Evolutionary conservation across 2,329 filamentous ascomycete species (phyloP).

Genomic region (Cadophora luteo-olivacea): DNA sequence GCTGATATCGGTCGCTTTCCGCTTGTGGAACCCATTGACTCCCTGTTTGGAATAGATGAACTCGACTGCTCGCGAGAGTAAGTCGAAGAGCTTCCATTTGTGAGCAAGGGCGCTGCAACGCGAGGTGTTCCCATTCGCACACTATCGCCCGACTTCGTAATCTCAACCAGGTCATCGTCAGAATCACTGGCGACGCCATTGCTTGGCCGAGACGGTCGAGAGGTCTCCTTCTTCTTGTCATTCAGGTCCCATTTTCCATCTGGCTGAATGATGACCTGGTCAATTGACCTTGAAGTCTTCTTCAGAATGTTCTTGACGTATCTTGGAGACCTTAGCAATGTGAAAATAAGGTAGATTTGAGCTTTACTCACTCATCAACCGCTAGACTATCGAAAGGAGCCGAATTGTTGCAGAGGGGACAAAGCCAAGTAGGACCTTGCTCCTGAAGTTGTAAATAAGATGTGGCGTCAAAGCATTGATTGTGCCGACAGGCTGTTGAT

Average conservation of each 20-base stretch:
- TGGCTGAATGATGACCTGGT: constrained; percentile 91
- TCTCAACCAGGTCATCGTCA: constrained; percentile 58
- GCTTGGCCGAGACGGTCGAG: constrained; percentile 31
- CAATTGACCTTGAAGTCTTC: constrained; percentile 71
- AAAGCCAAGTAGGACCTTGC: constrained; percentile 96
- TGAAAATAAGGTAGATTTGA: constrained; percentile 23
- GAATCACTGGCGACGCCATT: constrained; percentile 46
- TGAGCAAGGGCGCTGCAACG: constrained; percentile 33
- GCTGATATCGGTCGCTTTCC: constrained; percentile 53
- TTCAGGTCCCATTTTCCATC: constrained; percentile 74
- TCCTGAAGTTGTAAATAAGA: constrained; percentile 94
- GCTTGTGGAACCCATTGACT: constrained; percentile 30
- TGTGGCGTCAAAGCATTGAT: constrained; percentile 92
- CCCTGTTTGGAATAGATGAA: constrained; percentile 42
- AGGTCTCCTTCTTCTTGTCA: constrained; percentile 31
- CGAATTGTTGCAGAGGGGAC: constrained; percentile 87
- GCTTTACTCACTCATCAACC: constrained; percentile 76
- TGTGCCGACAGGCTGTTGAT: constrained; percentile 80
- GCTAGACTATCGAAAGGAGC: constrained; percentile 83
- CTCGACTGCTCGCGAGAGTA: constrained; percentile 46
- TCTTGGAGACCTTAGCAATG: constrained; percentile 50
- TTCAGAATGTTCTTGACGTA: constrained; percentile 89
- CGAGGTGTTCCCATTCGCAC: constrained; percentile 42
- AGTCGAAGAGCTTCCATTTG: constrained; percentile 27
- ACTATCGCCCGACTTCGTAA: constrained; percentile 44